These are phyloP conservation scores for Puya raimondii DNA, from an alignment of 176 grass and related monocot species.

Conservation along the genomic window DNA sequence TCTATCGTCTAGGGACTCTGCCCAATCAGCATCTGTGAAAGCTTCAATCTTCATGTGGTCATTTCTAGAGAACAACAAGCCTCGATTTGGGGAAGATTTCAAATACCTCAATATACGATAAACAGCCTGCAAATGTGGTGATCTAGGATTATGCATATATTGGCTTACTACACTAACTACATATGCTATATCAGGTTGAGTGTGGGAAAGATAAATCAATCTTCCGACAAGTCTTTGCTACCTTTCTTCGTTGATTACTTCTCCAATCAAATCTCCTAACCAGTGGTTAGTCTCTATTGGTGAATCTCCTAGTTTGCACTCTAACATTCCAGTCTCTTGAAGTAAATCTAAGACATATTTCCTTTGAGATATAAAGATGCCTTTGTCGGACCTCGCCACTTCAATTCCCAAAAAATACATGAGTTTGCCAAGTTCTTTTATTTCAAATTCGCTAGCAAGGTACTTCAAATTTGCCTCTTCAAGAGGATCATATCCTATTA, in stretches of 20 bases:
- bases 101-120: background rate
- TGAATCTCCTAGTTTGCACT: no score
- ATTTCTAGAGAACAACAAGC: background rate
- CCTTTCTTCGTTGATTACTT: no score
- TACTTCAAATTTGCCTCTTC: background rate
- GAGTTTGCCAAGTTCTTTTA: no score
- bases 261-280: no score
- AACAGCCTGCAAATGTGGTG: background rate
- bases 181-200: background rate
- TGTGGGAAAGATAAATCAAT: background rate
- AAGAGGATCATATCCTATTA: background rate
- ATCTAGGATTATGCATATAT: background rate
- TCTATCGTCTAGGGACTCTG: background rate
- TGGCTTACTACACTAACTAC: background rate
- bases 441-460: background rate
- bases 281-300: no score
- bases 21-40: background rate
- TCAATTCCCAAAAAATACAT: slow-evolving; percentile 10
- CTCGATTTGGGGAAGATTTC: background rate
- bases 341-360: no score
- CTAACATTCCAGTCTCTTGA: no score
- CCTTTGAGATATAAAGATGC: no score
- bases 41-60: background rate
- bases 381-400: no score
- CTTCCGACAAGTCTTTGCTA: background rate